Percentiles rank a stretch among this genome's conserved stretches.
These are phyloP conservation scores for Arthroderma sp. DNA, from an alignment of 2,329 filamentous ascomycete species.

Conservation along the genomic window DNA sequence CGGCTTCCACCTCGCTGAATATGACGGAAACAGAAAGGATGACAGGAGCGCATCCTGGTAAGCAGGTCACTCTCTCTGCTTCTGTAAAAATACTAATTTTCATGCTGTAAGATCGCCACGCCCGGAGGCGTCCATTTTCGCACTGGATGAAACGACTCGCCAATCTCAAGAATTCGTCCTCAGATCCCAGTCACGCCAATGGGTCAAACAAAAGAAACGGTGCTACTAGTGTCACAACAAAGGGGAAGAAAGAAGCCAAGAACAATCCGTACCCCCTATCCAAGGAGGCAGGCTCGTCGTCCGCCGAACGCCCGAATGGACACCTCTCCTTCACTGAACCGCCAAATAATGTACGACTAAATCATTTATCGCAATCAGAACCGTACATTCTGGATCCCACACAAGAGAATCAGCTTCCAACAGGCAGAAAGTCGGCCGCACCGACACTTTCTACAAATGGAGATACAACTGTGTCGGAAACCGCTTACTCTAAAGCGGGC, in stretches of 20 bases:
- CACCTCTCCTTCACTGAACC: constrained; percentile 40
- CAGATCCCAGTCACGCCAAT: constrained; percentile 31
- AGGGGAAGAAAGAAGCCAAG: constrained; percentile 52
- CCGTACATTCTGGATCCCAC: constrained; percentile 49
- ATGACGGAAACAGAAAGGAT: no score
- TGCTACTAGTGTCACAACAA: constrained; percentile 17
- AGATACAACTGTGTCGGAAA: constrained; percentile 60
- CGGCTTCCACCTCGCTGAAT: no score
- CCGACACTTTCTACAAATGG: constrained; percentile 74
- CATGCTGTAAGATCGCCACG: constrained; percentile 46
- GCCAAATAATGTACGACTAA: constrained; percentile 37
- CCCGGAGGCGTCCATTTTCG: constrained; percentile 72
- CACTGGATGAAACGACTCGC: constrained; percentile 90
- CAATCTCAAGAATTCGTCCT: constrained; percentile 65
- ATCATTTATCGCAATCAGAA: constrained; percentile 42
- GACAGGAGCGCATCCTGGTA: no score
- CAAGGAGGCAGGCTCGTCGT: constrained; percentile 39
- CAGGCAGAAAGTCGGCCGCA: constrained; percentile 58
- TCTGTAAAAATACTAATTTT: no score
- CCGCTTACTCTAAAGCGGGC: constrained; percentile 65
- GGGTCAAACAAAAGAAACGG: constrained; percentile 26
- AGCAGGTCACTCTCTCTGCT: no score
- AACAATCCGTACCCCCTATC: constrained; percentile 92
- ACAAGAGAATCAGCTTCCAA: constrained; percentile 46
- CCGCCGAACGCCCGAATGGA: constrained; percentile 27